Conservation (phyloP, 2,329 filamentous ascomycete genomes). For the Akanthomyces uredinophilus region DNA sequence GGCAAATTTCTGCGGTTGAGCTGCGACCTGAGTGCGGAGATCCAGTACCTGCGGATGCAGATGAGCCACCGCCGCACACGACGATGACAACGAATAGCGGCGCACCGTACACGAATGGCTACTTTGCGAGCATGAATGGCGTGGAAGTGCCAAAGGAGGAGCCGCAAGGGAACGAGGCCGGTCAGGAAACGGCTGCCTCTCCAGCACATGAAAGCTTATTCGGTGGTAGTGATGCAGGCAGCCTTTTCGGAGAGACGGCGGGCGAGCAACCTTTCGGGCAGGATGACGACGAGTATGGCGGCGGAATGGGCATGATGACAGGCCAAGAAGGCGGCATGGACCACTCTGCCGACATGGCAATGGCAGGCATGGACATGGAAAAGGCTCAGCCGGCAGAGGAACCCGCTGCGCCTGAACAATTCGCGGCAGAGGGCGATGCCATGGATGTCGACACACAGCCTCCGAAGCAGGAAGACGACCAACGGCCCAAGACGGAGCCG, state of each 20-base stretch:
- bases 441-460: conserved; percentile 27
- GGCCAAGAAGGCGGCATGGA: conserved; percentile 37
- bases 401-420: conserved; percentile 23
- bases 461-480: neutral
- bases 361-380: conserved; percentile 29
- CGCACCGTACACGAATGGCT: conserved; percentile 40
- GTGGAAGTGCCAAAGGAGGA: conserved; percentile 19
- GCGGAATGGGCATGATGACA: conserved; percentile 58
- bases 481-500: neutral
- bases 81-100: conserved; percentile 75
- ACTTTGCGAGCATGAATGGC: conserved; percentile 37
- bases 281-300: conserved; percentile 79
- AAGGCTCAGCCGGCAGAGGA: conserved; percentile 21
- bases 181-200: conserved; percentile 43
- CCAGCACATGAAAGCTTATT: conserved; percentile 78
- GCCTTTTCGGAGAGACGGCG: conserved; percentile 76
- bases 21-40: conserved; percentile 71
- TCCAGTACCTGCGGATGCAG: conserved; percentile 69
- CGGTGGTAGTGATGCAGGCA: conserved; percentile 71
- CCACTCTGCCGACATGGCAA: conserved; percentile 39
- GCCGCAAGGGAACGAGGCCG: conserved; percentile 25
- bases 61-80: conserved; percentile 47
- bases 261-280: conserved; percentile 62
- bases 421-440: conserved; percentile 19
- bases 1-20: conserved; percentile 86